phyloP scores from a whole-genome alignment of 2,329 filamentous ascomycete genomes.

The Tolypocladium tundrense region DNA sequence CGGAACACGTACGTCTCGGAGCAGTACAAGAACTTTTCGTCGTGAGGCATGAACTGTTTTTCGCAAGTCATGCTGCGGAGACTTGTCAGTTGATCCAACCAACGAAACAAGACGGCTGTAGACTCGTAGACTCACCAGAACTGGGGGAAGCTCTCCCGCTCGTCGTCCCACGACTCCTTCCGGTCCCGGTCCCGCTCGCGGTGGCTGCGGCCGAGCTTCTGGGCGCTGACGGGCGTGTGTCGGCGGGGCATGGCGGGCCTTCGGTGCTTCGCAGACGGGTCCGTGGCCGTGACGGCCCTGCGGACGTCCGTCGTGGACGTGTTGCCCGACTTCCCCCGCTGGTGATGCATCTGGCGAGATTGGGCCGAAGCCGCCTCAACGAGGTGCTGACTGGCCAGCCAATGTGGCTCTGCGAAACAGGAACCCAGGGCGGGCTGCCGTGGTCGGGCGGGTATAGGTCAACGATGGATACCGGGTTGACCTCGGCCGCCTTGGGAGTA shows the following conservation, averaged over 20 bases:
- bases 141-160: slow-evolving; percentile 54
- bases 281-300: slow-evolving; percentile 34
- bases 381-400: slow-evolving; percentile 2
- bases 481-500: neutral
- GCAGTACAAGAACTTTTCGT: slow-evolving; percentile 51
- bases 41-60: slow-evolving; percentile 52
- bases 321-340: slow-evolving; percentile 46
- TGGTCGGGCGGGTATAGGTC: neutral
- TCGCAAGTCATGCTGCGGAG: slow-evolving; percentile 51
- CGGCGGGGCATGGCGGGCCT: slow-evolving; percentile 35
- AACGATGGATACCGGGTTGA: neutral
- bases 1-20: slow-evolving; percentile 45
- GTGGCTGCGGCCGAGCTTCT: slow-evolving; percentile 40
- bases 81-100: neutral
- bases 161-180: slow-evolving; percentile 44
- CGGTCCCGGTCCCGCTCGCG: slow-evolving; percentile 41
- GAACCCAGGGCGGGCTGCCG: neutral
- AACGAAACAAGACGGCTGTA: slow-evolving; percentile 4
- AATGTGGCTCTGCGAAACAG: slow-evolving; percentile 1
- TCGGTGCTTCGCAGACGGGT: slow-evolving; percentile 33
- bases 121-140: slow-evolving; percentile 43
- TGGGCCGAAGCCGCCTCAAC: slow-evolving; percentile 1
- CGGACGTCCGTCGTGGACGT: slow-evolving; percentile 46
- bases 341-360: slow-evolving; percentile 35
- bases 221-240: slow-evolving; percentile 26